These are phyloP conservation scores for Suillus spraguei DNA, from an alignment of 768 basidiomycete genomes.

Conservation along the genomic window DNA sequence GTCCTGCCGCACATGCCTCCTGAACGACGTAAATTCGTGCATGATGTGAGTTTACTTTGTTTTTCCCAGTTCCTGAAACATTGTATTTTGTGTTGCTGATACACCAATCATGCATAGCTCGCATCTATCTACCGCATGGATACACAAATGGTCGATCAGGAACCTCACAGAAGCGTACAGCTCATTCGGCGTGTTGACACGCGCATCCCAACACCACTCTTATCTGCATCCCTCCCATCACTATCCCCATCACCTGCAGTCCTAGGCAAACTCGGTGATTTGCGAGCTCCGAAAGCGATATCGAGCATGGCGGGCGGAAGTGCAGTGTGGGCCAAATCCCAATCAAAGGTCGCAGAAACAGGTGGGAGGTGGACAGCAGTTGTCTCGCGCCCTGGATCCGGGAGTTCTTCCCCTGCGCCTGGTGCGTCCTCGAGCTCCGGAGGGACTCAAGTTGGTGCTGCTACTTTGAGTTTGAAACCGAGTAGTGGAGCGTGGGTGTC, in stretches of 20 bases:
- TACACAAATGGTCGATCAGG: slow-evolving; percentile 87
- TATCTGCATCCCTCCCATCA: slow-evolving; percentile 32
- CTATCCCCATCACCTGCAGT: slow-evolving; percentile 24
- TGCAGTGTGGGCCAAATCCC: background rate
- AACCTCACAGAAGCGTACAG: slow-evolving; percentile 86
- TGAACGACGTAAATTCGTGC: slow-evolving; percentile 82
- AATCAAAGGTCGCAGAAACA: slow-evolving; percentile 14
- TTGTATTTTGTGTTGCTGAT: slow-evolving; percentile 3
- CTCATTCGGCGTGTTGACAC: slow-evolving; percentile 83
- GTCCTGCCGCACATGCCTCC: slow-evolving; percentile 82
- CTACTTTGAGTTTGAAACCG: slow-evolving; percentile 3
- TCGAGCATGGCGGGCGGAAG: background rate
- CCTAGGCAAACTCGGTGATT: slow-evolving; percentile 64
- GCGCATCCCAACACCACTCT: slow-evolving; percentile 68
- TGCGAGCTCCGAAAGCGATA: slow-evolving; percentile 37
- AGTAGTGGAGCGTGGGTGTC: slow-evolving; percentile 24
- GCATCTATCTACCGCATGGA: slow-evolving; percentile 82
- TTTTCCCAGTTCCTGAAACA: background rate
- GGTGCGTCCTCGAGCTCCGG: slow-evolving; percentile 4
- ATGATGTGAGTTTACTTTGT: slow-evolving; percentile 51
- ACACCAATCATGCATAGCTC: slow-evolving; percentile 45
- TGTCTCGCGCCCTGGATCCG: slow-evolving; percentile 17
- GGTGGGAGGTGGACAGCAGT: slow-evolving; percentile 24
- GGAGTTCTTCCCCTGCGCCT: slow-evolving; percentile 3
- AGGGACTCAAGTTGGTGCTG: slow-evolving; percentile 1